phyloP scores from a whole-genome alignment of 345 rosid genomes.

The Mangifera indica region DNA sequence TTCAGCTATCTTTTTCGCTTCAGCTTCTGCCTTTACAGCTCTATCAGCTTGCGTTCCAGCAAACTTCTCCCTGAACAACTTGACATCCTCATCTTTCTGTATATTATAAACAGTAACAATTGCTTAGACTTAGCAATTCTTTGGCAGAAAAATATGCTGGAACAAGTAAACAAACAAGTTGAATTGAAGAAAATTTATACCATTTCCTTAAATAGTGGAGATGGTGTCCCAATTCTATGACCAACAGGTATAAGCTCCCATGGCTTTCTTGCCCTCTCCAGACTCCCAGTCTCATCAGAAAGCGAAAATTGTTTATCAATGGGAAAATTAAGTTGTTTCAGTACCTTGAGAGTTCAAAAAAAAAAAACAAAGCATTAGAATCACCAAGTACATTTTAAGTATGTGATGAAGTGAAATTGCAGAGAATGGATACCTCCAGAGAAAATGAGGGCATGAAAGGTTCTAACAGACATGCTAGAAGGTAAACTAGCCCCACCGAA shows the following conservation, averaged over 20 bases:
- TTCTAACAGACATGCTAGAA: slow-evolving; percentile 37
- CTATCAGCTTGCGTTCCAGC: slow-evolving; percentile 37
- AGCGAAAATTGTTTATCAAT: slow-evolving; percentile 29
- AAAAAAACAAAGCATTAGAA: not conserved
- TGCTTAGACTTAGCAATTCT: too few species aligned
- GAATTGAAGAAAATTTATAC: not conserved
- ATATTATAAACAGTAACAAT: not conserved
- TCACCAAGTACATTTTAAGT: not conserved
- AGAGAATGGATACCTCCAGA: slow-evolving; percentile 22
- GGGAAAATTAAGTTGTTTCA: slow-evolving; percentile 37
- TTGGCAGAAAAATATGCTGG: not conserved
- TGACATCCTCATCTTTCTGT: slow-evolving; percentile 37
- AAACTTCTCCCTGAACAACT: slow-evolving; percentile 33
- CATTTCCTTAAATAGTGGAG: slow-evolving; percentile 41
- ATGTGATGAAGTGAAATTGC: not conserved
- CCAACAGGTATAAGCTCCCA: slow-evolving; percentile 39
- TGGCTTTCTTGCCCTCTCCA: slow-evolving; percentile 31
- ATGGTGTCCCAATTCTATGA: slow-evolving; percentile 35
- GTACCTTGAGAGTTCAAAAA: slow-evolving; percentile 9
- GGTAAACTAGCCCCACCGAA: slow-evolving; percentile 34
- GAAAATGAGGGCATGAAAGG: slow-evolving; percentile 43
- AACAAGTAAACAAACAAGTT: not conserved
- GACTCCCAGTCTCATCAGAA: slow-evolving; percentile 30
- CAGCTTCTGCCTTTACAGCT: slow-evolving; percentile 30
- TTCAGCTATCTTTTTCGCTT: slow-evolving; percentile 11